A percentile compares a stretch with the other conserved stretches of the same genome.
phyloP scores from a whole-genome alignment of 306 rosid genomes.

The Oemleria cerasiformis region DNA sequence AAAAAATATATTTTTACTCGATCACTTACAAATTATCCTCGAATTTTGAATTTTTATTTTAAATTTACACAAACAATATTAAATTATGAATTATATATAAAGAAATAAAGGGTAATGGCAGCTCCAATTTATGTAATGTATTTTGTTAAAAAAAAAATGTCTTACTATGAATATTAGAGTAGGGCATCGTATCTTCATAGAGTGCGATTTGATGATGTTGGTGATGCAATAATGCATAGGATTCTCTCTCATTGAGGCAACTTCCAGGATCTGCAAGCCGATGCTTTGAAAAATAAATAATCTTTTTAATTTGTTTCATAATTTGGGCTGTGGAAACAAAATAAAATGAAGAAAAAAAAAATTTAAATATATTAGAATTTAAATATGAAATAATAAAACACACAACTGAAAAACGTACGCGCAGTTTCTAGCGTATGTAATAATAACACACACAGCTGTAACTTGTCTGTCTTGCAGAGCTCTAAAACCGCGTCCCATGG shows the following conservation, averaged over 20 bases:
- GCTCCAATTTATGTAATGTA: too few species aligned
- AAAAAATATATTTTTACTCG: neutral
- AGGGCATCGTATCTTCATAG: too few species aligned
- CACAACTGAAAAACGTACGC: slow-evolving; percentile 24
- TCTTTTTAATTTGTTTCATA: neutral
- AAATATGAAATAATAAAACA: slow-evolving; percentile 1
- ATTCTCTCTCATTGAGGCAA: slow-evolving; percentile 43
- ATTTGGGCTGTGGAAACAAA: slow-evolving; percentile 29
- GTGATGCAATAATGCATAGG: slow-evolving; percentile 28
- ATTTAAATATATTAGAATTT: neutral
- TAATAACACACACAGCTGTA: slow-evolving; percentile 58
- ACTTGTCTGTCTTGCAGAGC: slow-evolving; percentile 59
- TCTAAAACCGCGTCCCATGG: slow-evolving; percentile 73
- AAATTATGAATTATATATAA: too few species aligned
- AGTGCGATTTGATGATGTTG: neutral
- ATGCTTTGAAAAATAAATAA: neutral
- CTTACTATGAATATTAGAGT: too few species aligned
- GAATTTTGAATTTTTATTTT: too few species aligned
- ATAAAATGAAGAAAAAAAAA: neutral
- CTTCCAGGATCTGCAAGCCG: slow-evolving; percentile 50
- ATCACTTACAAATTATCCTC: too few species aligned
- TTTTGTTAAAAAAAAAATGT: too few species aligned
- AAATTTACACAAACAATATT: too few species aligned
- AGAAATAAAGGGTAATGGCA: too few species aligned
- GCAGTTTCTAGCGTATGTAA: slow-evolving; percentile 32